Conservation (phyloP, 1,284 basidiomycete genomes). For the Trametes polyzona region DNA sequence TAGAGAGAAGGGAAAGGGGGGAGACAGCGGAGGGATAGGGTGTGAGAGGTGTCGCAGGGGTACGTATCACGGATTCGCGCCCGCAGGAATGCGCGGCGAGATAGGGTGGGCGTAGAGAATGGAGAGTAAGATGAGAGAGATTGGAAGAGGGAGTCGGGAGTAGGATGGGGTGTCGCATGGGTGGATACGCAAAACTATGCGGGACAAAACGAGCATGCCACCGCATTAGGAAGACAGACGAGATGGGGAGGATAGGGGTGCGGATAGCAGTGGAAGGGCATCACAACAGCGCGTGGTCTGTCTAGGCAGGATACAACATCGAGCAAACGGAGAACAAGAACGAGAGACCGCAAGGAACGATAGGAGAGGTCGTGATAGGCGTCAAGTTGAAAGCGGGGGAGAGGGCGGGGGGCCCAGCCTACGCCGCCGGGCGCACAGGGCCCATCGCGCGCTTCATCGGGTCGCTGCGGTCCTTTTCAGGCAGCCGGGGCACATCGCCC, state of each 20-base stretch:
- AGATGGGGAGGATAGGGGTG: not conserved
- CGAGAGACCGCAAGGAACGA: not conserved
- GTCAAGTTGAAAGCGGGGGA: not conserved
- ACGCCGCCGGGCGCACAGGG: slow-evolving; percentile 15
- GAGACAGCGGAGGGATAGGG: not conserved
- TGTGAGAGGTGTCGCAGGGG: slow-evolving; percentile 14
- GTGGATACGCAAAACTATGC: slow-evolving; percentile 5
- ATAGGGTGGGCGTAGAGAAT: not conserved
- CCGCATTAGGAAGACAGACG: not conserved
- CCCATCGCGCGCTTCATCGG: slow-evolving; percentile 32
- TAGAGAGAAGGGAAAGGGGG: not conserved
- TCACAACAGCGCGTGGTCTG: slow-evolving; percentile 5
- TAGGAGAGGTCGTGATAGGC: not conserved
- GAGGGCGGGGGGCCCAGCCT: not conserved
- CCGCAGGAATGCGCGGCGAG: not conserved
- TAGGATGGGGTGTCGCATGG: slow-evolving; percentile 13
- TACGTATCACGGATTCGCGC: slow-evolving; percentile 4
- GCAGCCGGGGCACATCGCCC: slow-evolving; percentile 20
- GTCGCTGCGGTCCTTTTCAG: slow-evolving; percentile 33
- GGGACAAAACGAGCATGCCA: slow-evolving; percentile 1
- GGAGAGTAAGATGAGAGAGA: not conserved
- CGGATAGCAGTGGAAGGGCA: slow-evolving; percentile 2
- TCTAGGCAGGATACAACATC: slow-evolving; percentile 9
- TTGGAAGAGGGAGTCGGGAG: not conserved
- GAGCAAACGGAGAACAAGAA: not conserved